Conservation (phyloP, 2,329 filamentous ascomycete species). For the Thyridium curvatum region DNA sequence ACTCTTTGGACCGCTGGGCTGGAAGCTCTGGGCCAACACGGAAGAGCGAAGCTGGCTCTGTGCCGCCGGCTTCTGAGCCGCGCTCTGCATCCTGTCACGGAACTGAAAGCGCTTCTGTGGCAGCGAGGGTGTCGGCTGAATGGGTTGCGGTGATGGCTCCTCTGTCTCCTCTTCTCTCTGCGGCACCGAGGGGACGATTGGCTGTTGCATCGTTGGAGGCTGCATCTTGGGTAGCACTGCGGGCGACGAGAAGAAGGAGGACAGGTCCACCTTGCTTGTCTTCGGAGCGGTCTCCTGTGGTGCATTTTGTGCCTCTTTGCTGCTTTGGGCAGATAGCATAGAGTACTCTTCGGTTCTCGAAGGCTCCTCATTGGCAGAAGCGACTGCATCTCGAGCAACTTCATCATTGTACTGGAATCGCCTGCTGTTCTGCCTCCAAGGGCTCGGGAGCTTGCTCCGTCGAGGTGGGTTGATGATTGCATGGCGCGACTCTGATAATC, state of each 20-base stretch:
- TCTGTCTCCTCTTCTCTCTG: background rate
- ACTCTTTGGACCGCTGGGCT: constrained; percentile 21
- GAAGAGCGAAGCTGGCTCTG: constrained; percentile 1
- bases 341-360: constrained; percentile 35
- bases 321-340: constrained; percentile 27
- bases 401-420: constrained; percentile 24
- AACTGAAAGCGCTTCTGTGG: too few relatives aligned
- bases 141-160: too few relatives aligned
- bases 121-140: too few relatives aligned
- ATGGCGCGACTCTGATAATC: constrained; percentile 10
- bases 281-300: constrained; percentile 16
- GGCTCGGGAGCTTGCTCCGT: constrained; percentile 21
- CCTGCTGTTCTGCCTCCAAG: constrained; percentile 30
- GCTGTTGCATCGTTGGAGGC: constrained; percentile 1
- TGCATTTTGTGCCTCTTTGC: constrained; percentile 4
- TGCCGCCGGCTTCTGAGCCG: too few relatives aligned
- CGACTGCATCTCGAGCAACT: constrained; percentile 12
- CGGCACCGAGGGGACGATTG: background rate
- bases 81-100: too few relatives aligned
- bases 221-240: constrained; percentile 27
- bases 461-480: constrained; percentile 13
- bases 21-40: constrained; percentile 16
- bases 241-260: constrained; percentile 53
- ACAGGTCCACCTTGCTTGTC: constrained; percentile 36
- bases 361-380: constrained; percentile 4